Conservation (phyloP, 805 yeast genomes). For the Ogataea parapolymorpha region DNA sequence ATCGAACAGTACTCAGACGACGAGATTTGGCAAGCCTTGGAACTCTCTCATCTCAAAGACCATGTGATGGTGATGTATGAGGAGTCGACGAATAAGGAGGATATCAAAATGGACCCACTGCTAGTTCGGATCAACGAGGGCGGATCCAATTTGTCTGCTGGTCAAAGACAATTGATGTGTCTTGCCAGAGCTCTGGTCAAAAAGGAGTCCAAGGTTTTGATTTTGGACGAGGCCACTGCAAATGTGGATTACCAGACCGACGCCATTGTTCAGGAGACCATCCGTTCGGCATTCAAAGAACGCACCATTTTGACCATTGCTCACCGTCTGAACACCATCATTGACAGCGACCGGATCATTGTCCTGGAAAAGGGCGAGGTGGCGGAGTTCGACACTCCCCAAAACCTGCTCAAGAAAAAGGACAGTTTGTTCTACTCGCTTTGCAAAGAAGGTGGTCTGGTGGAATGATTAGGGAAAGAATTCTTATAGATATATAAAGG, state of each 20-base stretch:
- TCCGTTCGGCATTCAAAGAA: conserved; percentile 68
- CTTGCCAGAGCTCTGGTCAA: conserved; percentile 73
- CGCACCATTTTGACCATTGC: conserved; percentile 83
- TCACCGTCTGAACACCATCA: conserved; percentile 76
- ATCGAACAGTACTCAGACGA: conserved; percentile 62
- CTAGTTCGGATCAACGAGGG: conserved; percentile 31
- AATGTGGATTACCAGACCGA: conserved; percentile 88
- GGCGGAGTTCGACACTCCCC: conserved; percentile 74
- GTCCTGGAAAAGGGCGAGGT: conserved; percentile 74
- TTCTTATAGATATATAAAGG: conserved; percentile 8
- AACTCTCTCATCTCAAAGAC: conserved; percentile 69
- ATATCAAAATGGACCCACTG: conserved; percentile 29
- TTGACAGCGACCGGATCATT: conserved; percentile 75
- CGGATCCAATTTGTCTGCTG: conserved; percentile 73
- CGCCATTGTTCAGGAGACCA: conserved; percentile 71
- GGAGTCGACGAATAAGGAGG: conserved; percentile 41
- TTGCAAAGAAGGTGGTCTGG: conserved; percentile 73
- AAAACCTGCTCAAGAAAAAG: conserved; percentile 57
- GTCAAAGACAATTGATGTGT: conserved; percentile 86
- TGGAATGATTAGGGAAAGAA: conserved; percentile 12
- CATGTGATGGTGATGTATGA: conserved; percentile 56
- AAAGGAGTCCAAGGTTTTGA: conserved; percentile 53
- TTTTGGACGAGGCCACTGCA: conserved; percentile 85
- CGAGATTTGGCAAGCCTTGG: conserved; percentile 79
- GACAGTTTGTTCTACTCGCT: conserved; percentile 74